These are phyloP conservation scores for Echinosophora koreensis DNA, from an alignment of 306 rosid genomes.

Conservation along the genomic window DNA sequence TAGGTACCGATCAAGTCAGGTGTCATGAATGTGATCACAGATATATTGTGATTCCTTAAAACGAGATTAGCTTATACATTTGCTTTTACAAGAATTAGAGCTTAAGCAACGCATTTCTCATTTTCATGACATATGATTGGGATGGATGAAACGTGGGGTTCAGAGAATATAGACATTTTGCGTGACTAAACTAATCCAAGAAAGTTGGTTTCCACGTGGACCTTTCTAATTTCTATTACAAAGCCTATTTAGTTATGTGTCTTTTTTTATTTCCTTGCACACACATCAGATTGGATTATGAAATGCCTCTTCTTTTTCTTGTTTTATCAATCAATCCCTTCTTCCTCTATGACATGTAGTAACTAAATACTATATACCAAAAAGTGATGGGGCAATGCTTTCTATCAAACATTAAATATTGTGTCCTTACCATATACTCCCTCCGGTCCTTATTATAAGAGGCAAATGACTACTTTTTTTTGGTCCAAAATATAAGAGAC, in stretches of 20 bases:
- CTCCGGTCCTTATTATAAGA: too few relatives aligned
- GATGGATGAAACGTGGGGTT: conserved; percentile 74
- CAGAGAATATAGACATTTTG: conserved; percentile 49
- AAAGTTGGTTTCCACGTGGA: conserved; percentile 63
- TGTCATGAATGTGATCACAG: conserved; percentile 39
- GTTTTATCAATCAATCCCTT: conserved; percentile 38
- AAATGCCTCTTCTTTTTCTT: conserved; percentile 21
- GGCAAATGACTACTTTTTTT: too few relatives aligned
- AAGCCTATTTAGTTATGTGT: conserved; percentile 16
- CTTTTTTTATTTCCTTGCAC: conserved; percentile 39
- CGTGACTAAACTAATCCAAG: conserved; percentile 45
- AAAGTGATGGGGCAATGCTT: conserved; percentile 47
- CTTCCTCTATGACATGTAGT: conserved; percentile 39
- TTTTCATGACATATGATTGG: conserved; percentile 57
- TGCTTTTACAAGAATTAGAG: conserved; percentile 41
- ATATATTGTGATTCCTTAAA: conserved; percentile 33
- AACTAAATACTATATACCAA: conserved; percentile 43
- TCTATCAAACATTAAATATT: conserved; percentile 40
- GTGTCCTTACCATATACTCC: conserved; percentile 50
- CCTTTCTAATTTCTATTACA: conserved; percentile 43
- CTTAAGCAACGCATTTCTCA: conserved; percentile 54
- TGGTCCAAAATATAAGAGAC: too few relatives aligned
- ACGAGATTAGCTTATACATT: conserved; percentile 24
- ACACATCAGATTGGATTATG: conserved; percentile 22
- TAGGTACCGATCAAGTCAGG: conserved; percentile 31